phyloP scores from a whole-genome alignment of 2,329 filamentous ascomycete genomes.

The Cordyceps militaris region DNA sequence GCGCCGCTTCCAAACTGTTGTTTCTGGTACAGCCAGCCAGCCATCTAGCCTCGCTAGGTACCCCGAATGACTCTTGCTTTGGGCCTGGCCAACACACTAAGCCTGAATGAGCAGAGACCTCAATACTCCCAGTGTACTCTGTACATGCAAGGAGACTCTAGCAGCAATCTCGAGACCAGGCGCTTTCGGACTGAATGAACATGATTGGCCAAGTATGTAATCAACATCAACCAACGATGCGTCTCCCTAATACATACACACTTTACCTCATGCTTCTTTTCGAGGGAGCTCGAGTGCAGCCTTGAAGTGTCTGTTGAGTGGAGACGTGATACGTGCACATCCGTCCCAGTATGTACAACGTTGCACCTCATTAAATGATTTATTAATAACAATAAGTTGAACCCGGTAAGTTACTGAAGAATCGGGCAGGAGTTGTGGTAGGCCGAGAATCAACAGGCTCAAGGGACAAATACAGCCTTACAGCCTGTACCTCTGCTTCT shows the following conservation, averaged over 20 bases:
- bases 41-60: background rate
- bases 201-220: too few relatives aligned
- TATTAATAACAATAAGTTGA: too few relatives aligned
- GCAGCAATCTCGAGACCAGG: background rate
- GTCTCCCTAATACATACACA: too few relatives aligned
- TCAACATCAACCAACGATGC: too few relatives aligned
- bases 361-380: too few relatives aligned
- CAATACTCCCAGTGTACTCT: background rate
- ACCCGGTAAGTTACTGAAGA: background rate
- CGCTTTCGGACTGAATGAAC: too few relatives aligned
- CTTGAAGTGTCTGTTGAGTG: background rate
- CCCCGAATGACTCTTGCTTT: background rate
- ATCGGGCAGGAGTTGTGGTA: background rate
- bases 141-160: background rate
- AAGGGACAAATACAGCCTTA: too few relatives aligned
- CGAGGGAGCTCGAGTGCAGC: background rate
- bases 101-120: background rate
- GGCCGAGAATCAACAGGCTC: too few relatives aligned
- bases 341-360: background rate
- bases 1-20: background rate
- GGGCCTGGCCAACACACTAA: background rate
- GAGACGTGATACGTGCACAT: background rate
- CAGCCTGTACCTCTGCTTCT: too few relatives aligned
- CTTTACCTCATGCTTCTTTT: background rate
- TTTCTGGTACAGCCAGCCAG: background rate